Evolutionary conservation across 495 filamentous ascomycete species (phyloP), one percentile per base, ranked within the genome.

Genomic region (Neurospora sp.): DNA sequence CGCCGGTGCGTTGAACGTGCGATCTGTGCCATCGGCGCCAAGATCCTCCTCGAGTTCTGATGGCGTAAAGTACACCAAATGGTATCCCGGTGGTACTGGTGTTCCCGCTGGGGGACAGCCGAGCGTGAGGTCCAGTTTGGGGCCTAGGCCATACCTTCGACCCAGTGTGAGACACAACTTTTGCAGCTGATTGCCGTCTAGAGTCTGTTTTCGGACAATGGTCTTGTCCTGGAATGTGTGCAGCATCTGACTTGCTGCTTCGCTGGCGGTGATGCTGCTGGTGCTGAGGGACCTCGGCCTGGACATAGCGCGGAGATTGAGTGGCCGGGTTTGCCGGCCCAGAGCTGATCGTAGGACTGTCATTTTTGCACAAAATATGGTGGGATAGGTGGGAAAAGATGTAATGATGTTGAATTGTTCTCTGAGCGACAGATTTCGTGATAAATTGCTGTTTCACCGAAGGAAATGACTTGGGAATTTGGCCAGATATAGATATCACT

Each of bases 1-100:
- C 9, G 79, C 65, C 0, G 85, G 82, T 0, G 90, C 86, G 71
- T 88, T 90, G 73, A 89, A 90, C 0, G 83, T 85, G 1, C 78
- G 75, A 79, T 91, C 90, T 18, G 88, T 89, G 44, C 89, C 89
- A 80, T 92, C 90, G 4, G 73, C 72, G 0, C 88, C 88, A 4
- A 92, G 83, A 5, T 86, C 83, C 7, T 69, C 70, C 77, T 89
- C 86, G 3, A 85, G 69, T 42, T 85, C 84, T 3, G 79, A 78
- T 0, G 89, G 87, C 3, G 89, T 88, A 82, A 90, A 90, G 77
- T 89, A 89, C 20, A 84, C 83, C 4, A 91, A 81, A 70, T 91
- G 88, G 76, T 90, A 89, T 10, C 85, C 86, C 7, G 86, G 83
- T 11, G 88, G 88, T 1, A 91, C 72, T 0, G 82, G 79, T 5